Percentiles rank a stretch among this genome's conserved stretches.
Evolutionary conservation across 306 rosid genomes (phyloP).

Genomic region (Prunus davidiana): DNA sequence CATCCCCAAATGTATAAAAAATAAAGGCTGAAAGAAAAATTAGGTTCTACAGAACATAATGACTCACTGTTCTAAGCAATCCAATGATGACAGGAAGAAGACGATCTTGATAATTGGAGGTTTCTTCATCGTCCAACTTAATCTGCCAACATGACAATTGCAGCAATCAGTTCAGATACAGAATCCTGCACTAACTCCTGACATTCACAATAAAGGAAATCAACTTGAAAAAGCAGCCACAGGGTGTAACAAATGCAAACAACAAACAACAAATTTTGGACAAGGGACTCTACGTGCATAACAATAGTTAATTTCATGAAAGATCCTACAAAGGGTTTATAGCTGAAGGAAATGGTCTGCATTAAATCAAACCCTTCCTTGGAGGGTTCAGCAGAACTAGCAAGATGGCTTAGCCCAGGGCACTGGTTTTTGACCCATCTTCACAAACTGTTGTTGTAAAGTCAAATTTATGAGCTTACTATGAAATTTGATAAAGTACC

Average conservation of each 20-base stretch:
- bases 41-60: background rate
- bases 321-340: background rate
- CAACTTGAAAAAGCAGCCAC: constrained; percentile 4
- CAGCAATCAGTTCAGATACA: constrained; percentile 31
- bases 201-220: constrained; percentile 5
- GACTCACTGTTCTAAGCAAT: constrained; percentile 97
- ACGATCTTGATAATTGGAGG: constrained; percentile 60
- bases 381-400: background rate
- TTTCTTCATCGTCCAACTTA: constrained; percentile 80
- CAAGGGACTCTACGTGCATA: background rate
- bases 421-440: background rate
- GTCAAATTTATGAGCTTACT: background rate
- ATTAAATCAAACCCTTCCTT: background rate
- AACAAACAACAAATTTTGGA: constrained; percentile 2
- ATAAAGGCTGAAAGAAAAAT: background rate
- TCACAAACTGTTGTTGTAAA: background rate
- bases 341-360: background rate
- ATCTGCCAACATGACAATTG: constrained; percentile 47
- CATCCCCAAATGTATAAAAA: background rate
- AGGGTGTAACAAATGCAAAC: background rate
- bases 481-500: background rate
- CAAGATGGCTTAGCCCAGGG: background rate
- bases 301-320: background rate
- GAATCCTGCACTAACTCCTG: constrained; percentile 20
- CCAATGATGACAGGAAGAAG: constrained; percentile 94